Percentiles rank a stretch among this genome's conserved stretches.
These are phyloP conservation scores for Tetrahymena malaccensis DNA, from an alignment of 73 alveolate species.

Conservation along the genomic window DNA sequence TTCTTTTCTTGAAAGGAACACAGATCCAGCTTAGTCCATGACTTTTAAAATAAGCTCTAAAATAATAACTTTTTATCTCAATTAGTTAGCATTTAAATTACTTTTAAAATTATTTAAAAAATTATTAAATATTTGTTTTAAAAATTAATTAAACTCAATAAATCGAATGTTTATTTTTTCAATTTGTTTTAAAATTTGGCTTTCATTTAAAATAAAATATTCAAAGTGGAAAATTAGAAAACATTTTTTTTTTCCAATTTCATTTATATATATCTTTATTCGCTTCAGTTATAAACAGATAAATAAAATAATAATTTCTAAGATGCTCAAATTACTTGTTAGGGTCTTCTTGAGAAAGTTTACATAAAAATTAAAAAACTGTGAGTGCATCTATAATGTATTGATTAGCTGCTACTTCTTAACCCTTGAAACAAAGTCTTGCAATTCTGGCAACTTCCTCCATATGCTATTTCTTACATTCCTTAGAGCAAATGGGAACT, in stretches of 20 bases:
- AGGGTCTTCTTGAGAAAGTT: constrained; percentile 17
- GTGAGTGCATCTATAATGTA: constrained; percentile 17
- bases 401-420: background rate
- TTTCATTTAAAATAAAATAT: too few species aligned
- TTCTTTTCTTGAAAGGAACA: constrained; percentile 59
- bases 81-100: background rate
- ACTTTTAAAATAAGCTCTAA: constrained; percentile 85
- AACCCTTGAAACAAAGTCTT: background rate
- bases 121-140: too few species aligned
- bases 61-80: constrained; percentile 72
- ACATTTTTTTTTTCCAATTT: too few species aligned
- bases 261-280: too few species aligned
- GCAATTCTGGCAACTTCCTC: constrained; percentile 1
- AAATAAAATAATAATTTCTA: too few species aligned
- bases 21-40: constrained; percentile 76
- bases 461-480: constrained; percentile 28
- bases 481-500: constrained; percentile 47
- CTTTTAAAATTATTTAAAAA: background rate
- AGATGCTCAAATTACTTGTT: background rate
- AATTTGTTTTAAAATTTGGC: too few species aligned
- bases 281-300: too few species aligned
- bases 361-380: constrained; percentile 12
- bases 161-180: too few species aligned
- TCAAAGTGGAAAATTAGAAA: too few species aligned
- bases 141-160: too few species aligned